Evolutionary conservation across 2,329 filamentous ascomycete genomes (phyloP).

Genomic region (Aspergillus melleus): DNA sequence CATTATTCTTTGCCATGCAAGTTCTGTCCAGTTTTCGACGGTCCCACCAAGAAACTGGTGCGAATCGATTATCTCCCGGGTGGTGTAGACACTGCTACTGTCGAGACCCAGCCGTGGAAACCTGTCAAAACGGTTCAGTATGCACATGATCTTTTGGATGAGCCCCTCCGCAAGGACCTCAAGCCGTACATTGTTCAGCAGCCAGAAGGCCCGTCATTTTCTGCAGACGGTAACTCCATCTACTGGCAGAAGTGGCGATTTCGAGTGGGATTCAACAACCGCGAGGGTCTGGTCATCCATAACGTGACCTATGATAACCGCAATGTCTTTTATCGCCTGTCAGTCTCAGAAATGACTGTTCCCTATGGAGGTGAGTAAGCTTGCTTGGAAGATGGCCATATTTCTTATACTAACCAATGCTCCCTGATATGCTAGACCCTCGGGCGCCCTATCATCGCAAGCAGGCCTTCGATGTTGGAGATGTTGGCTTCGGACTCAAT

Average conservation of each 20-base stretch:
- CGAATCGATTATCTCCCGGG: slow-evolving; percentile 70
- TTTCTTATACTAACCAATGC: neutral
- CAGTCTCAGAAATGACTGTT: slow-evolving; percentile 66
- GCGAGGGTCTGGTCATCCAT: slow-evolving; percentile 68
- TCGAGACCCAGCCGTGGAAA: slow-evolving; percentile 58
- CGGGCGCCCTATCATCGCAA: slow-evolving; percentile 69
- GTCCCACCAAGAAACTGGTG: slow-evolving; percentile 62
- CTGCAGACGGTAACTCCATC: slow-evolving; percentile 56
- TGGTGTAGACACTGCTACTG: slow-evolving; percentile 61
- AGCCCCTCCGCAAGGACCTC: slow-evolving; percentile 60
- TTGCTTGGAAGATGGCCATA: neutral
- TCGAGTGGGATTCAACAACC: slow-evolving; percentile 61
- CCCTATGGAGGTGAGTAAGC: slow-evolving; percentile 40
- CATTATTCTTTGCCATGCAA: slow-evolving; percentile 39
- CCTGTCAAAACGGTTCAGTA: slow-evolving; percentile 54
- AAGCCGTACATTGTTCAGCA: slow-evolving; percentile 66
- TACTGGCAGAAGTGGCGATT: slow-evolving; percentile 68
- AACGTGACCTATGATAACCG: slow-evolving; percentile 64
- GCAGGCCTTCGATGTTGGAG: slow-evolving; percentile 69
- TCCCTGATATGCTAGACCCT: slow-evolving; percentile 55
- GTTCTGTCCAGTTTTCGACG: slow-evolving; percentile 52
- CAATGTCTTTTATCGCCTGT: slow-evolving; percentile 66
- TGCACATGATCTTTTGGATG: slow-evolving; percentile 64
- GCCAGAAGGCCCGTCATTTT: slow-evolving; percentile 65
- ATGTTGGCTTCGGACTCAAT: slow-evolving; percentile 65